Base-by-base conservation (phyloP, 192 early-diverging fungal genomes). In the Jimgerdemannia flammicorona region DNA sequence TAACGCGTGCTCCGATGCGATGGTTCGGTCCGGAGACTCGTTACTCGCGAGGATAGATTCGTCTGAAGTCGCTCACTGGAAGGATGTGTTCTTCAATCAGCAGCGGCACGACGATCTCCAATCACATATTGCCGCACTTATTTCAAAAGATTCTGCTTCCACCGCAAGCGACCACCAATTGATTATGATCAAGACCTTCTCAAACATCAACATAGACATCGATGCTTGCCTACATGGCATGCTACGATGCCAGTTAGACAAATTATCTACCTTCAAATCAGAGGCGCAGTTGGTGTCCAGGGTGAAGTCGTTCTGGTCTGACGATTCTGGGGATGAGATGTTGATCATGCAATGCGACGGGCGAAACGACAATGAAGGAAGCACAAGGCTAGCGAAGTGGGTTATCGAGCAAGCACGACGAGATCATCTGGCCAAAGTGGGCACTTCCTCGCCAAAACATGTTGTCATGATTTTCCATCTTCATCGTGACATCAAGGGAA, bases 161-260 rank as follows among this genome's bases (percentile, higher is more conserved):
- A 20, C 49, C 0, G 0, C 49, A 59, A 29, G 29, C 29, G 29
- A 29, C 29, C 29, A 29, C 29, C 29, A 29, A 29, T 29, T 29
- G 29, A 40, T 76, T 3, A 76, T 76, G 14, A 49, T 76, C 8
- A 70, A 76, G 40, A 76, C 75, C 43, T 76, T 76, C 39, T 72
- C 70, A 4, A 76, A 71, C 65, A 76, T 76, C 63, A 72, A 72
- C 44, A 72, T 69, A 9, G 54, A 76, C 64, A 70, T 77, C 11
- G 66, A 72, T 9, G 3, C 71, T 14, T 73, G 64, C 29, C 63
- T 76, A 42, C 3, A 76, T 42, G 19, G 8, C 43, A 8, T 43
- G 4, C 7, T 73, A 14, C 44, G 4, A 17, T 72, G 75, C 63
- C 43, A 54, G 59, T 19, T 63, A 0, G 74, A 63, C 8, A 76